Evolutionary conservation across 441 rosid species (phyloP).

Genomic region (Aleurites moluccanus): DNA sequence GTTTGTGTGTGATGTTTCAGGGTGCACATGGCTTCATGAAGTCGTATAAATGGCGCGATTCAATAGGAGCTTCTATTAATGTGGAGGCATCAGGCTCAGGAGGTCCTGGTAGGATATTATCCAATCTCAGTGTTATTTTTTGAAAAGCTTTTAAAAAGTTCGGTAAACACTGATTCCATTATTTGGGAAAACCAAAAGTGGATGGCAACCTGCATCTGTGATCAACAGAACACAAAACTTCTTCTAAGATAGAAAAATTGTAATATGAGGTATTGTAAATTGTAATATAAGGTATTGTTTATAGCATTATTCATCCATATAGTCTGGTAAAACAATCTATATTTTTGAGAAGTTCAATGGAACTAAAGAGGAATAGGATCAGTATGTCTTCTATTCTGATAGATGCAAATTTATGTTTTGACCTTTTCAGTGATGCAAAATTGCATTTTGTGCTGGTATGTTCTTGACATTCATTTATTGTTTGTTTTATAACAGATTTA

Average conservation of each 20-base stretch:
- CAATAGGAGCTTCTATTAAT: constrained; percentile 89
- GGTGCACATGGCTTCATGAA: constrained; percentile 97
- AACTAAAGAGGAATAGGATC: constrained; percentile 8
- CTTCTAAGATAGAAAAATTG: background rate
- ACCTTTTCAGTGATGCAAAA: constrained; percentile 2
- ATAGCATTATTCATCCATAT: background rate
- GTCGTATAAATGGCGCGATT: constrained; percentile 76
- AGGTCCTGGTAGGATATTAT: constrained; percentile 69
- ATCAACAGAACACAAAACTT: background rate
- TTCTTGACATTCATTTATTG: constrained; percentile 13
- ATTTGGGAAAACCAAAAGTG: background rate
- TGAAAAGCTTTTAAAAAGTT: constrained; percentile 1
- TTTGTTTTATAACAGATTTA: constrained; percentile 59
- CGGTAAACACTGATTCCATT: background rate
- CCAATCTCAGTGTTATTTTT: constrained; percentile 16
- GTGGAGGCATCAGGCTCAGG: constrained; percentile 98
- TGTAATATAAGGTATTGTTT: background rate
- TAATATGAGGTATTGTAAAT: background rate
- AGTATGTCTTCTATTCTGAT: constrained; percentile 1
- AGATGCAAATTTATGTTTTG: constrained; percentile 2
- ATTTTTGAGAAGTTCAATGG: background rate
- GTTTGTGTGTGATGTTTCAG: constrained; percentile 46
- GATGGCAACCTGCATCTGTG: constrained; percentile 3
- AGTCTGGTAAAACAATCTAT: background rate
- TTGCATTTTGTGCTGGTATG: background rate